These are phyloP conservation scores for Capronia coronata DNA, from an alignment of 2,329 filamentous ascomycete species.

Conservation along the genomic window DNA sequence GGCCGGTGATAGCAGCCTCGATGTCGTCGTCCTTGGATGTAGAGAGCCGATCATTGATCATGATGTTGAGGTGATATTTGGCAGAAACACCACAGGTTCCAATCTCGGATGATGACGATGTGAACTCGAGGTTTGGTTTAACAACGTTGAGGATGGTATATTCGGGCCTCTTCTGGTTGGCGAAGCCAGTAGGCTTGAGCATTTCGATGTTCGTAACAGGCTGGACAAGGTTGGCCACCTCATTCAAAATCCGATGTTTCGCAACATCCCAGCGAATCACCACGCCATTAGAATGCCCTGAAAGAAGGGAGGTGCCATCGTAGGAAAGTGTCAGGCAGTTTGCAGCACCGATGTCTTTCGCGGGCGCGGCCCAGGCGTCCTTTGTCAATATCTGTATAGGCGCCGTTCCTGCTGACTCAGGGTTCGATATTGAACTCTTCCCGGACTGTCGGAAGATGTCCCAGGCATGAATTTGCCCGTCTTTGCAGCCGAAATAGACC, in stretches of 20 bases:
- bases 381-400: constrained; percentile 38
- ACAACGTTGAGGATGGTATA: constrained; percentile 57
- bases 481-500: constrained; percentile 72
- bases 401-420: constrained; percentile 32
- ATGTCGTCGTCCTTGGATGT: constrained; percentile 40
- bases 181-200: constrained; percentile 53
- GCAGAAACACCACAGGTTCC: constrained; percentile 35
- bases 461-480: constrained; percentile 71
- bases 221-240: constrained; percentile 66
- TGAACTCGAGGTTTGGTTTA: constrained; percentile 58
- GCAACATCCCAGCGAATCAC: constrained; percentile 75
- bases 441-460: constrained; percentile 54
- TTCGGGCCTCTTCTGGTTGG: constrained; percentile 34
- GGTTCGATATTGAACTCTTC: constrained; percentile 1
- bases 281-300: constrained; percentile 74
- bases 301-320: constrained; percentile 72
- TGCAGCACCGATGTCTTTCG: constrained; percentile 58
- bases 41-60: constrained; percentile 36
- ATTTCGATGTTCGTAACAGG: constrained; percentile 78
- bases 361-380: constrained; percentile 46
- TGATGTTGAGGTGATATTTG: constrained; percentile 38
- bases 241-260: constrained; percentile 60
- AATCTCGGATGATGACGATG: constrained; percentile 33
- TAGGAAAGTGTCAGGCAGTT: constrained; percentile 69
- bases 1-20: constrained; percentile 27